Base-by-base conservation (phyloP, 768 basidiomycete species). In the Sutorius australiensis region DNA sequence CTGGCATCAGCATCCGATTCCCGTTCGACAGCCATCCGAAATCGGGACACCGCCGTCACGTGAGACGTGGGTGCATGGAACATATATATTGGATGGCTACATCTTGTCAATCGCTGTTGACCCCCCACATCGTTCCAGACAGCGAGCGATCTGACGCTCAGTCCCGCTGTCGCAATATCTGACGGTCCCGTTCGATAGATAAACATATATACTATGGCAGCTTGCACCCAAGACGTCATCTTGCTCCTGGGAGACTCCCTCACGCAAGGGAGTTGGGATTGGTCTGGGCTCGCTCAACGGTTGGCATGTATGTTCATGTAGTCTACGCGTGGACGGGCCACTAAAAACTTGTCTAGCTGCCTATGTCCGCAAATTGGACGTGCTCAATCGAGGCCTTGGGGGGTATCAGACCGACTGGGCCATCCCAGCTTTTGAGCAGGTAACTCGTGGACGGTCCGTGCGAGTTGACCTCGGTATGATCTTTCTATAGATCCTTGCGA, bases 381-480 rank as follows among this genome's bases (percentile, higher is more conserved):
- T 97, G 17, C 58, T 95, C 56, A 95, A 95, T 64, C 83, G 93
- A 44, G 94, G 94, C 1, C 75, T 85, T 28, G 77, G 81, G 30
- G 92, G 92, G 3, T 97, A 95, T 70, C 94, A 89, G 63, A 87
- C 91, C 1, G 83, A 86, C 32, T 95, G 92, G 93, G 85, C 77
- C 6, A 71, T 93, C 34, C 88, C 89, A 4, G 78, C 92, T 28
- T 80, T 95, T 51, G 79, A 89, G 61, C 83, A 87, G 77, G 89
- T 85, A 55, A 56, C 42, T 46, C 17, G 12, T 6, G 8, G 27
- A 43, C 24, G 12, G 12, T 10, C 4, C 5, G n/a, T 13, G 17
- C 16, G 37, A 2, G 27, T 8, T 37, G 28, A 38, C 28, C 17
- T 16, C 42, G 17, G 47, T 14, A 30, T 33, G 8, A 5, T 46